Evolutionary conservation across 2,329 filamentous ascomycete genomes (phyloP), one percentile per base, ranked within the genome.

Genomic region (Ceratocystis albifundus): DNA sequence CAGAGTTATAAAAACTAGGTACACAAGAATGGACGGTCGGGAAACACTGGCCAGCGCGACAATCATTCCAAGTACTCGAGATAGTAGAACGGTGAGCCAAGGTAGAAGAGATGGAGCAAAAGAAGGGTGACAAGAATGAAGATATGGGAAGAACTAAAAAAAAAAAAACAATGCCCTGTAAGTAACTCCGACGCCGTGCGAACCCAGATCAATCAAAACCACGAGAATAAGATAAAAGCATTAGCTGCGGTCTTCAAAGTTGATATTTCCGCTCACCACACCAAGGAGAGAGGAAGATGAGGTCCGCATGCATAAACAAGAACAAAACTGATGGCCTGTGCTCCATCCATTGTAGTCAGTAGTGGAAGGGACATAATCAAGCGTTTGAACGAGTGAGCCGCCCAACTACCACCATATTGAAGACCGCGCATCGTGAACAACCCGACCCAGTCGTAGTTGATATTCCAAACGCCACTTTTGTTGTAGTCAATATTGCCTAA

Each of bases 131-230:
- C 61, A 65, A 62, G 63, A 50, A 59, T 57, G 64, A 67, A 50
- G 25, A 64, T 46, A 20, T 59, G 55, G 55, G 55, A 36, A 59
- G 48, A 36, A 59, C 55, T 30, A 53, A 22, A 68, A 22, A 62
- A 68, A 22, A 62, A 68, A 65, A 68, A 61, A 45, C 65, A 53
- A 68, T 64, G 65, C 65, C 64, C 64, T 66, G 67, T 66, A 68
- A 66, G 53, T 66, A 68, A 68, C 67, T 68, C 67, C 67, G 64
- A 68, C 67, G 67, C 67, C 67, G 67, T 66, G 67, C 67, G 59
- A 68, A 66, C 64, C 64, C 61, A 66, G 44, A 68, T 45, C 50
- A 64, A 64, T 28, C 22, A 66, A 66, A 61, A 66, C 64, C 67
- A 57, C 67, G 55, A 66, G 59, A 64, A 66, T 61, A 68, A 64